Base-by-base conservation (phyloP, 148 eudicot species). In the Chenopodium album region DNA sequence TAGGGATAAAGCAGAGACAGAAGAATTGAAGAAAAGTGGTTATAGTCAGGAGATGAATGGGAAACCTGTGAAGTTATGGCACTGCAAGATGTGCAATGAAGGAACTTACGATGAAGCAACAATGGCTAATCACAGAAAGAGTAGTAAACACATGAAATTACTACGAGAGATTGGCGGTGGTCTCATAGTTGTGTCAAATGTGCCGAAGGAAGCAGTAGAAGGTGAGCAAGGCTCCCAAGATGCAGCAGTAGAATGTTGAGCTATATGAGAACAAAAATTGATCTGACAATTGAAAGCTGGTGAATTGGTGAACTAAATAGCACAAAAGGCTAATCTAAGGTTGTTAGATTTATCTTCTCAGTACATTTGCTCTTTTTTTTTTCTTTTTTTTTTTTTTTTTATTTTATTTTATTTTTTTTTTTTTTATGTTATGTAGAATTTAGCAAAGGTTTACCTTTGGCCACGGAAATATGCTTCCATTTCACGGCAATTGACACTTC, bases 51-150 rank as follows among this genome's bases (percentile, higher is more conserved):
- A 71, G 50, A 19, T 26, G 37, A 41, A 65, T 12, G 3, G 20
- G 76, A 79, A 85, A 26, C 63, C 13, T 22, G 82, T 71, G 60
- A 85, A 82, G 78, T 82, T 63, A 23, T 85, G 83, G 83, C 87
- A 73, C 34, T 82, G 88, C 71, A 64, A 86, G 79, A 76, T 82
- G 81, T 86, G 85, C 72, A 65, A 86, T 69, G 76, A 59, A 46
- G 80, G 78, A 22, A 82, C 83, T 34, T 68, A 41, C 10, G 82
- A 79, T 63, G 88, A 82, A 65, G 85, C 73, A 23, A 17, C 73
- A 23, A 86, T 86, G 88, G 80, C 60, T 71, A 66, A 75, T 71
- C 88, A 86, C 47, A 79, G 85, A 76, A 82, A 79, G 78, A 82
- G 88, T 59, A 44, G 68, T 2, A 70, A 82, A 64, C 88, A 86